phyloP scores from a whole-genome alignment of 2,329 filamentous ascomycete species.

The Sclerotinia glacialis region DNA sequence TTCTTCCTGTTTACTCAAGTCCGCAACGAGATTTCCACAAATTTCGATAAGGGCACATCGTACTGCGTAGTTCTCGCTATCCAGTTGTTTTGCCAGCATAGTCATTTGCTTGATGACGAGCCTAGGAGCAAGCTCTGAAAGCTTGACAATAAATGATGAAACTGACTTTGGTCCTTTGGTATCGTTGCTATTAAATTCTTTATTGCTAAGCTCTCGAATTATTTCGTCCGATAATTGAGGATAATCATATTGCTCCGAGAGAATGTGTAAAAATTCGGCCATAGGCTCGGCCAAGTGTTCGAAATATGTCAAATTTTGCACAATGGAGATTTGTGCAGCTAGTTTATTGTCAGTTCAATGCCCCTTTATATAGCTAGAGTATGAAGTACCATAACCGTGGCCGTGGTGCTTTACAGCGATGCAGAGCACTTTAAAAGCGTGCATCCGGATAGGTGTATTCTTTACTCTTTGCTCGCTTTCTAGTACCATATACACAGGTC shows the following conservation, averaged over 20 bases:
- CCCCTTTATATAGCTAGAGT: neutral
- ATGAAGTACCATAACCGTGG: conserved; percentile 79
- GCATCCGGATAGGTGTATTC: conserved; percentile 85
- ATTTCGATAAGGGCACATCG: conserved; percentile 94
- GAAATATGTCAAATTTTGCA: conserved; percentile 96
- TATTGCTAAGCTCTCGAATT: conserved; percentile 89
- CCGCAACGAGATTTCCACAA: conserved; percentile 88
- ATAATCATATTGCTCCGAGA: conserved; percentile 96
- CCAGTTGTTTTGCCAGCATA: conserved; percentile 86
- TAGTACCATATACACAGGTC: conserved; percentile 88
- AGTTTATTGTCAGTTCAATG: conserved; percentile 30
- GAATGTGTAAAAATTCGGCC: conserved; percentile 95
- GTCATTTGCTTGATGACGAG: conserved; percentile 98
- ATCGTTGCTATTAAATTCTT: conserved; percentile 97
- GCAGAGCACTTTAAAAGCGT: conserved; percentile 94
- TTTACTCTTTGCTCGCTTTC: conserved; percentile 94
- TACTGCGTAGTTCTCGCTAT: conserved; percentile 95
- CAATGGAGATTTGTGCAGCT: conserved; percentile 96
- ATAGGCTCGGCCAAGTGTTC: conserved; percentile 98
- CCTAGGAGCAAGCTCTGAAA: conserved; percentile 87
- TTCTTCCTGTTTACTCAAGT: conserved; percentile 89
- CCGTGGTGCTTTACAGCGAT: conserved; percentile 97
- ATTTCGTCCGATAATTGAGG: conserved; percentile 93
- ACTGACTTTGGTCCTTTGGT: conserved; percentile 94
- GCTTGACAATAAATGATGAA: conserved; percentile 85